A percentile compares a stretch with the other conserved stretches of the same genome.
Evolutionary conservation across 257 asterid genomes (phyloP).

Genomic region (Verbena officinalis): DNA sequence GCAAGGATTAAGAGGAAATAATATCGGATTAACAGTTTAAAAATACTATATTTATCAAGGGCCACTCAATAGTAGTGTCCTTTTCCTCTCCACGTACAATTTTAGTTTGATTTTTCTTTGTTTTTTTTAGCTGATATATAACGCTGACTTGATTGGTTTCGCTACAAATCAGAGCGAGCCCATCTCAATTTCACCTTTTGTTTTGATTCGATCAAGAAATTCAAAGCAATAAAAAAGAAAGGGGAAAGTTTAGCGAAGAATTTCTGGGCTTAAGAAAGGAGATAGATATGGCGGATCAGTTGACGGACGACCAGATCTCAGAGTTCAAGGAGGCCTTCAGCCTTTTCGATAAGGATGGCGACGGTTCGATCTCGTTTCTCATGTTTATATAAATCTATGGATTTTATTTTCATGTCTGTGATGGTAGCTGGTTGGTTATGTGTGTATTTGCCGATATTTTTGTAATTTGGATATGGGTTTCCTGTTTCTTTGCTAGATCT

Average conservation of each 20-base stretch:
- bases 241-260: background rate
- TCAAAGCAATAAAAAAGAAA: conserved; percentile 7
- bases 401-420: too few relatives aligned
- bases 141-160: conserved; percentile 29
- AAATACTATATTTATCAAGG: conserved; percentile 13
- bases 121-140: conserved; percentile 30
- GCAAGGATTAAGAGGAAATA: background rate
- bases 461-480: conserved; percentile 8
- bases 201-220: conserved; percentile 12
- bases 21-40: conserved; percentile 20
- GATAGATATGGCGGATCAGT: conserved; percentile 58
- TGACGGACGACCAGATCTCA: conserved; percentile 61
- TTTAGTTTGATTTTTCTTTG: conserved; percentile 2
- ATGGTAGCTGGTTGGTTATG: background rate
- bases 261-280: background rate
- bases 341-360: conserved; percentile 62
- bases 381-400: background rate
- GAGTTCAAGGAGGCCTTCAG: conserved; percentile 66
- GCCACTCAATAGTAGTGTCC: conserved; percentile 25
- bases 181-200: conserved; percentile 19
- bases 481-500: conserved; percentile 30
- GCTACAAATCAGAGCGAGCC: conserved; percentile 23
- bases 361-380: conserved; percentile 41
- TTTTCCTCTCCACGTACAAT: conserved; percentile 22
- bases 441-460: conserved; percentile 5